Base-by-base conservation (phyloP, 805 yeast species). In the Starmerella potacharoeniae region DNA sequence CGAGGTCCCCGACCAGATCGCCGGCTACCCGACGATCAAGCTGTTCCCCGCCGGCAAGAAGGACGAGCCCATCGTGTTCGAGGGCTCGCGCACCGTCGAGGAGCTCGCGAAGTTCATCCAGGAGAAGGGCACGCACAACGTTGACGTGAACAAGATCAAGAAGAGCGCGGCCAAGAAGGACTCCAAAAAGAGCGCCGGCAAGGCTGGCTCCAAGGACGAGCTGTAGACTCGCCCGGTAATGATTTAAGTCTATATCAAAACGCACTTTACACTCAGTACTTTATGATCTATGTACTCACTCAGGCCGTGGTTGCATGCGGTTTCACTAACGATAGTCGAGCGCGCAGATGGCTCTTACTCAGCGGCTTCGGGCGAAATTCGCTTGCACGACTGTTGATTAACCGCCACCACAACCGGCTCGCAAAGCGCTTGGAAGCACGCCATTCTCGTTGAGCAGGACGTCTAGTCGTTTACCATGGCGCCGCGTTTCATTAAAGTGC, bases 1-100 rank as follows among this genome's bases (percentile, higher is more conserved):
- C 70, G 98, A 93, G 69, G 87, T 91, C 58, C 83, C 81, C 56
- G 84, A 86, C 62, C 61, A 62, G 46, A 82, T 93, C 63, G 74
- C 78, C 60, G 96, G 97, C 55, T 93, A 86, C 78, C 98, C 98
- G 73, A 91, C 97, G 55, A 74, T 93, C 64, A 78, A 84, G 67
- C 77, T 91, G 56, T 93, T 82, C 77, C 96, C 96, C 66, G 97
- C 96, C 60, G 85, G 86, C 60, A 79, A 81, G 67, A 79, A 82
- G 69, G 71, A 77, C 49, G 75, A 77, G 57, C 89, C 91, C 56
- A 70, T 89, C 57, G 72, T 75, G 41, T 90, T 75, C 73, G 73
- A 76, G 55, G 86, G 88, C 58, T 74, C 77, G 50, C 87, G 97
- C 77, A 83, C 83, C 50, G 71, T 87, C 55, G 88, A 84, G 64